A percentile compares a stretch with the other conserved stretches of the same genome.
phyloP scores from a whole-genome alignment of 2,329 filamentous ascomycete species.

The Colletotrichum simmondsii region DNA sequence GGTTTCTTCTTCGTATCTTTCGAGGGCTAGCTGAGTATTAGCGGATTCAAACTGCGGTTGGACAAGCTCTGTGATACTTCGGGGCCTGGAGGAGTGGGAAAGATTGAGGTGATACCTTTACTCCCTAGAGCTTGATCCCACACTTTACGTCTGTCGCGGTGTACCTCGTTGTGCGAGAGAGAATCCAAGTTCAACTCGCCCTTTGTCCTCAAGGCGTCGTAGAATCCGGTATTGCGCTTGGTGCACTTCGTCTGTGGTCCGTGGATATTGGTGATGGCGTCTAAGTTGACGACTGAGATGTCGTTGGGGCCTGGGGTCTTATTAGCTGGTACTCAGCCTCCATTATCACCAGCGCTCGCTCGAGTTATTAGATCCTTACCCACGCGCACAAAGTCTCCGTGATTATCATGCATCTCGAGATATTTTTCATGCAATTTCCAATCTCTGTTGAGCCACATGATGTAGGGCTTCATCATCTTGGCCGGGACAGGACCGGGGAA shows the following conservation, averaged over 20 bases:
- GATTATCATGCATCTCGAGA: slow-evolving; percentile 19
- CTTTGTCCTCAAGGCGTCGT: slow-evolving; percentile 32
- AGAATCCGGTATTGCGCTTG: slow-evolving; percentile 36
- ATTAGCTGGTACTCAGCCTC: neutral
- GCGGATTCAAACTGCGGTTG: neutral
- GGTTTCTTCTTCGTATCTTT: slow-evolving; percentile 36
- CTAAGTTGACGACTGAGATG: slow-evolving; percentile 33
- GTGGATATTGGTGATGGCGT: slow-evolving; percentile 37
- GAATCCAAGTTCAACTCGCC: slow-evolving; percentile 38
- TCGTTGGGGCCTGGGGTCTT: slow-evolving; percentile 36
- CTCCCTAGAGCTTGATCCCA: slow-evolving; percentile 40
- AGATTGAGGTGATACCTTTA: slow-evolving; percentile 13
- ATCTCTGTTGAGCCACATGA: slow-evolving; percentile 12
- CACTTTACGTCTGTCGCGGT: slow-evolving; percentile 39
- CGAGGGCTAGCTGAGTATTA: slow-evolving; percentile 23
- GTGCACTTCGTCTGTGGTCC: slow-evolving; percentile 35
- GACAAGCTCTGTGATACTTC: neutral
- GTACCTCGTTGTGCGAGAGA: slow-evolving; percentile 35
- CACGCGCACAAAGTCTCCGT: slow-evolving; percentile 35
- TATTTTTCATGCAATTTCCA: slow-evolving; percentile 18
- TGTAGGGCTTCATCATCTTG: slow-evolving; percentile 35
- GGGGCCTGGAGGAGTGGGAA: too few species aligned
- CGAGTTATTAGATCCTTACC: slow-evolving; percentile 17
- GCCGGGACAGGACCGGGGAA: slow-evolving; percentile 35
- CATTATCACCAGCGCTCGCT: too few species aligned